A percentile compares a stretch with the other conserved stretches of the same genome.
phyloP scores from a whole-genome alignment of 2,329 filamentous ascomycete genomes.

The Monilinia polystroma region DNA sequence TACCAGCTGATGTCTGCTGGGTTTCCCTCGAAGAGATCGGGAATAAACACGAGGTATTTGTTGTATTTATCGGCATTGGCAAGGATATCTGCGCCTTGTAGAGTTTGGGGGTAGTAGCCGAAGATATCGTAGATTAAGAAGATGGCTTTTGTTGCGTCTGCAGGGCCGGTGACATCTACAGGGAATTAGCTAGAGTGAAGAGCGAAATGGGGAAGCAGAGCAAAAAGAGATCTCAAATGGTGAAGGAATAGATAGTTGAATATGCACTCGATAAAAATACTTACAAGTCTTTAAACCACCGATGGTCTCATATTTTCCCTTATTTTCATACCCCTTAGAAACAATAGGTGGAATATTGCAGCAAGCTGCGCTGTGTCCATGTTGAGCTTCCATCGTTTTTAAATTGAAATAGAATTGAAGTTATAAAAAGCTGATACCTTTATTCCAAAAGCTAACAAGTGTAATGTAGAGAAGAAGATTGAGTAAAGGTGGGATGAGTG shows the following conservation, averaged over 20 bases:
- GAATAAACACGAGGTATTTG: conserved; percentile 84
- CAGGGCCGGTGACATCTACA: conserved; percentile 48
- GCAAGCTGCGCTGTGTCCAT: conserved; percentile 56
- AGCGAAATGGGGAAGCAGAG: neutral
- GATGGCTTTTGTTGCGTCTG: conserved; percentile 55
- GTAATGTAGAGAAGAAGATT: neutral
- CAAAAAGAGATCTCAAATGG: neutral
- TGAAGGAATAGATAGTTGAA: neutral
- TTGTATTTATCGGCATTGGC: conserved; percentile 52
- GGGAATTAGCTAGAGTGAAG: neutral
- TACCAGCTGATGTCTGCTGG: conserved; percentile 48
- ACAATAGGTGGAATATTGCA: conserved; percentile 60
- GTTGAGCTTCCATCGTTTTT: conserved; percentile 27
- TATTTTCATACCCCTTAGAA: conserved; percentile 53
- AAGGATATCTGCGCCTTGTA: conserved; percentile 69
- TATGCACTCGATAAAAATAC: conserved; percentile 23
- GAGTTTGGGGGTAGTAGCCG: conserved; percentile 67
- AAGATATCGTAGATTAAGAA: conserved; percentile 64
- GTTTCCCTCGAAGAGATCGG: conserved; percentile 80
- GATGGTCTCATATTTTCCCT: conserved; percentile 57
- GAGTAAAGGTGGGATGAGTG: neutral
- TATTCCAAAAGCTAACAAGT: neutral
- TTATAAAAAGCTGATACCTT: neutral
- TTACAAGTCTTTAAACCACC: conserved; percentile 56
- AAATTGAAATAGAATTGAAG: neutral